Percentiles rank a stretch among this genome's conserved stretches.
These are phyloP conservation scores for Martensiomyces pterosporus DNA, from an alignment of 192 early-diverging fungal genomes.

Conservation along the genomic window DNA sequence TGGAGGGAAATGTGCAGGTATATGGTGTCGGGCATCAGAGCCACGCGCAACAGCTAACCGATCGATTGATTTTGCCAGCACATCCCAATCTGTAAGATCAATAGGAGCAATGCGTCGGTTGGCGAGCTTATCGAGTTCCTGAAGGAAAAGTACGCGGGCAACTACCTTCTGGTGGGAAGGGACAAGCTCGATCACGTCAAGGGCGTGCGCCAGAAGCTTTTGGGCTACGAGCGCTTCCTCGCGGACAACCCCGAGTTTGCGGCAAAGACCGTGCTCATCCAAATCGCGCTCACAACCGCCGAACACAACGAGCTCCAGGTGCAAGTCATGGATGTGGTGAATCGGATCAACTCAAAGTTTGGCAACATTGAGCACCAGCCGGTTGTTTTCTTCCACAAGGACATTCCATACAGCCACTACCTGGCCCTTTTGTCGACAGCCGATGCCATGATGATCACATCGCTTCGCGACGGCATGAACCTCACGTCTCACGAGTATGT, in stretches of 20 bases:
- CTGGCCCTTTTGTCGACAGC: slow-evolving; percentile 82
- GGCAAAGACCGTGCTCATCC: slow-evolving; percentile 88
- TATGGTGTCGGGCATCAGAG: no score
- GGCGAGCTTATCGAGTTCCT: slow-evolving; percentile 73
- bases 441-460: slow-evolving; percentile 85
- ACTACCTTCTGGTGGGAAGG: slow-evolving; percentile 87
- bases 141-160: slow-evolving; percentile 83
- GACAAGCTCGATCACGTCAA: slow-evolving; percentile 97
- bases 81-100: no score
- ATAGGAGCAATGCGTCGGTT: slow-evolving; percentile 61
- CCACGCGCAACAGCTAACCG: no score
- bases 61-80: no score
- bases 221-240: slow-evolving; percentile 89
- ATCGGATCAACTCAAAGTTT: slow-evolving; percentile 87
- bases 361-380: slow-evolving; percentile 88
- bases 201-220: slow-evolving; percentile 91
- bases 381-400: slow-evolving; percentile 86
- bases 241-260: slow-evolving; percentile 85
- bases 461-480: slow-evolving; percentile 97
- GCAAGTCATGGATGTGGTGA: slow-evolving; percentile 85
- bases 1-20: no score
- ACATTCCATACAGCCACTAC: slow-evolving; percentile 89
- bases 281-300: slow-evolving; percentile 88
- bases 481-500: slow-evolving; percentile 92
- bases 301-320: slow-evolving; percentile 86